Evolutionary conservation across 129 eudicot genomes (phyloP), one percentile per base, ranked within the genome.

Genomic region (Cynara cardunculus): DNA sequence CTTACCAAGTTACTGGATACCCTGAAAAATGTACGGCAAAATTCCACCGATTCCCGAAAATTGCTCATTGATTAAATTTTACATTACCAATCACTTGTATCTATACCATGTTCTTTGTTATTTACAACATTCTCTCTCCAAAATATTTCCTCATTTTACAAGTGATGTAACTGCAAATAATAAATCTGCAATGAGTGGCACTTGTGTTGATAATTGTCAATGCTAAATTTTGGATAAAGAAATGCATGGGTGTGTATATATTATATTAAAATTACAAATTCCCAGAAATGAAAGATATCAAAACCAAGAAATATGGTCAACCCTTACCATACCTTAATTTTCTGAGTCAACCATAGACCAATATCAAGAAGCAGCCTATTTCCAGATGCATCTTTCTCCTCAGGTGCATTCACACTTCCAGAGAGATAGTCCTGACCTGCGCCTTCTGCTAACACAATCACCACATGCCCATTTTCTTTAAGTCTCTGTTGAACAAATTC

Each of bases 391-490:
- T 90, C 96, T 86, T 77, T 93, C 69, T 87, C 94, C 66, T 81
- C 83, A 53, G 35, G 75, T 77, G 90, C 85, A 26, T 85, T 83
- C 62, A 80, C 76, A 85, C 84, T 90, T 83, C 82, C 85, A 81
- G 92, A 87, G 78, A 89, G 84, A 78, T 75, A 93, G 28, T 93
- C 98, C 81, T 93, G 96, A 75, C 96, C 96, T 35, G 98, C 94
- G 28, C 98, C 98, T 91, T 93, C 98, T 44, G 96, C 98, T 75
- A 93, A 78, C 69, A 93, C 97, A 77, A 93, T 93, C 27, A 93
- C 90, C 78, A 90, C 74, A 78, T 93, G 97, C 53, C 89, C 44
- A 70, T 93, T 93, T 86, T 90, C 97, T 81, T 90, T 93, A 30
- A 93, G 93, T 85, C 93, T 84, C 83, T 89, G 92, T 71, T 93